Percentiles rank a stretch among this genome's conserved stretches.
Conservation (phyloP, 768 basidiomycete species). For the Sarcomyxa edulis region DNA sequence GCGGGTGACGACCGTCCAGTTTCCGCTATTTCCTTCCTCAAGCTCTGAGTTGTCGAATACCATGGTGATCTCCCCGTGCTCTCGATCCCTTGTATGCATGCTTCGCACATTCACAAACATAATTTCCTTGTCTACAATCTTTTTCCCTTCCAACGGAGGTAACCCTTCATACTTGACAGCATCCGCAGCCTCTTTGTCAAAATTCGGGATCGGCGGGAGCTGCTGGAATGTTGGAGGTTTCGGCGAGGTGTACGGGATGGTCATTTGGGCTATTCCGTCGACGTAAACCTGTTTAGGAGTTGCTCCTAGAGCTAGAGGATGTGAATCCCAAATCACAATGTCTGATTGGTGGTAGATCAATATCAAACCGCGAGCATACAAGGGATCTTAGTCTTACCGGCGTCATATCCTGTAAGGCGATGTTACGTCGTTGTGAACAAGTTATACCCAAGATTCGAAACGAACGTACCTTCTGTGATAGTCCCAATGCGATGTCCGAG, state of each 20-base stretch:
- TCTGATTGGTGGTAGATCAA: constrained; percentile 24
- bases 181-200: constrained; percentile 51
- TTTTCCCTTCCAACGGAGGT: constrained; percentile 51
- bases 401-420: constrained; percentile 55
- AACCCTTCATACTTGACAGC: constrained; percentile 62
- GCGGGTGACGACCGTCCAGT: constrained; percentile 34
- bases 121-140: constrained; percentile 27
- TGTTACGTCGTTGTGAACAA: constrained; percentile 5
- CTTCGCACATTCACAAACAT: constrained; percentile 51
- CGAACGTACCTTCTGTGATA: constrained; percentile 41
- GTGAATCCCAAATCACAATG: constrained; percentile 63
- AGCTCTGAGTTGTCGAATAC: constrained; percentile 11
- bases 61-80: constrained; percentile 13
- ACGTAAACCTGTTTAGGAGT: constrained; percentile 80
- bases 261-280: constrained; percentile 71
- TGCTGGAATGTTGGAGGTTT: constrained; percentile 35
- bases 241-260: too few species aligned
- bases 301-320: constrained; percentile 74
- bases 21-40: constrained; percentile 11
- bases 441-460: background rate
- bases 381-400: constrained; percentile 28
- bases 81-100: constrained; percentile 20
- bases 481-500: constrained; percentile 65
- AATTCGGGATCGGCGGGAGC: constrained; percentile 48
- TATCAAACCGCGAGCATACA: background rate